phyloP scores from a whole-genome alignment of 768 basidiomycete species.

The Boletus pseudo-olivaceus region DNA sequence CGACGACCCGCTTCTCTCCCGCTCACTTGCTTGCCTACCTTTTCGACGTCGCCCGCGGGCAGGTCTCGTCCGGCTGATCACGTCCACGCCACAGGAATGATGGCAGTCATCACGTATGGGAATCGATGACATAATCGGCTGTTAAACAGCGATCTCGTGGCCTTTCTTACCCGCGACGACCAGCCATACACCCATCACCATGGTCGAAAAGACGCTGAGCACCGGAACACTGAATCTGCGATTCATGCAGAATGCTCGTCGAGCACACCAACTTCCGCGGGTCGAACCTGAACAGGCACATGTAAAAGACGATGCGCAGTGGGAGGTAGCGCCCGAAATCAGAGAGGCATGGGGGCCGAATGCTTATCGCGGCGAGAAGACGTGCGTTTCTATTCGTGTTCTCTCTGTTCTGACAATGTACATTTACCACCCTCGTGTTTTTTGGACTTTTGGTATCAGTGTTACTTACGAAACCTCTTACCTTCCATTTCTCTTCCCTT shows the following conservation, averaged over 20 bases:
- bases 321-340: conserved; percentile 55
- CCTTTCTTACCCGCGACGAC: too few species aligned
- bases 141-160: too few species aligned
- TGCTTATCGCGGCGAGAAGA: conserved; percentile 27
- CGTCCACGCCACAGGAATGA: too few species aligned
- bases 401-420: conserved; percentile 13
- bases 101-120: conserved; percentile 9
- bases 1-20: too few species aligned
- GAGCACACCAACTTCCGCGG: conserved; percentile 48
- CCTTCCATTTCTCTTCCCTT: conserved; percentile 59
- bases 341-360: conserved; percentile 48
- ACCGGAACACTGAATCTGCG: conserved; percentile 60
- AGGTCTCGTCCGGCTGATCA: too few species aligned
- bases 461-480: conserved; percentile 60
- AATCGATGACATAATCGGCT: conserved; percentile 21
- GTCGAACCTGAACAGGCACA: conserved; percentile 51
- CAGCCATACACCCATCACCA: conserved; percentile 1
- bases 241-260: conserved; percentile 72
- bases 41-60: too few species aligned
- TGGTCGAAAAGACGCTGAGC: conserved; percentile 52
- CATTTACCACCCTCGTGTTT: conserved; percentile 6
- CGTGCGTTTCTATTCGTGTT: conserved; percentile 19
- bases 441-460: conserved; percentile 14
- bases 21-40: too few species aligned
- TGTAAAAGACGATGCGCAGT: conserved; percentile 61